Base-by-base conservation (phyloP, 2,329 filamentous ascomycete genomes). In the Verticillium isaacii region DNA sequence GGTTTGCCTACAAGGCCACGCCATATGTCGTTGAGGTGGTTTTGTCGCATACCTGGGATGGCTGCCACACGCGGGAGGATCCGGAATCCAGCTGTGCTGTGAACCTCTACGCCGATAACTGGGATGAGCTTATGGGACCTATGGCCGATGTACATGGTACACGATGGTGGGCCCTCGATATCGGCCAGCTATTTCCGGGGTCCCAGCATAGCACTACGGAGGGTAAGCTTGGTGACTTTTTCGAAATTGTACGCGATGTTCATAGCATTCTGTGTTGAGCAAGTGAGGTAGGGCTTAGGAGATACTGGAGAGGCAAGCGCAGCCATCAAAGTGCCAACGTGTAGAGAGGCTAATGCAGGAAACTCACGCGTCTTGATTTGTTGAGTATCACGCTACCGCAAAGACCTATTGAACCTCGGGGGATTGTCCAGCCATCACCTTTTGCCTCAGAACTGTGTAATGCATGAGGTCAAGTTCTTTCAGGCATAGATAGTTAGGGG, bases 401-500 rank as follows among this genome's bases (percentile, higher is more conserved):
- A 9, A 17, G 34, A 60, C 50, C 55, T 57, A 29, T 12, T 58
- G 17, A n/a, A 25, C 29, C 19, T 58, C 62, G 17, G 50, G 41
- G n/a, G 34, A 32, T 56, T 63, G 37, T 55, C 32, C 58, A 32
- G 76, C 74, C 75, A 81, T 76, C 45, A 77, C 73, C 68, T 80
- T 80, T 66, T 78, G 76, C 64, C 78, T 73, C 62, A 80, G 63
- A 58, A 80, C 78, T 80, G 29, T 57, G 56, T 34, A 41, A n/a
- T 50, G 29, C 32, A 55, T 39, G 15, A 62, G 57, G 37, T 32
- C 4, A 9, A 34, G 7, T 32, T n/a, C 32, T 52, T 29, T 9
- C 17, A 45, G 15, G 11, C 32, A 45, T 52, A 39, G 50, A 36
- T 37, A 23, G 41, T 14, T 25, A 7, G n/a, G 17, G 39, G 39